Base-by-base conservation (phyloP, 139 green algal genomes). In the Limnomonas spitsbergensis region DNA sequence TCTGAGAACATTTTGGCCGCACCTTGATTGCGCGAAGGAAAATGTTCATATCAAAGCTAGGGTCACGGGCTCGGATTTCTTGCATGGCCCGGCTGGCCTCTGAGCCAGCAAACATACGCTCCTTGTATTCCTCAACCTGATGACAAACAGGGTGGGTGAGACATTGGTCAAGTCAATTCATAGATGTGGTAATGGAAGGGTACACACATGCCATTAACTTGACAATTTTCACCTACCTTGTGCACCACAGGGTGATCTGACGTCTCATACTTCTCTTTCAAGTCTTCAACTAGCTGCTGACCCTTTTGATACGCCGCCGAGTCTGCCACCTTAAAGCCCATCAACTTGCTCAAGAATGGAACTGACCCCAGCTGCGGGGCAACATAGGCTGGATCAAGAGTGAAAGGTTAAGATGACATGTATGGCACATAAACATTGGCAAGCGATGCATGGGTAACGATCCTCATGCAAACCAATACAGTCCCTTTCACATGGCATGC, bases 211-310 rank as follows among this genome's bases (percentile, higher is more conserved):
- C n/a, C n/a, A n/a, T n/a, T n/a, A n/a, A n/a, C n/a, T n/a, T n/a
- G n/a, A n/a, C n/a, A n/a, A n/a, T n/a, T n/a, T n/a, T n/a, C n/a
- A n/a, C 27, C 92, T 77, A 98, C 90, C 78, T 93, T 89, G 82
- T 98, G 93, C 72, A 98, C 94, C 56, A 95, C 82, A 31, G 93
- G 88, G 53, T 92, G 95, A 84, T 98, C 94, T 53, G 80, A 93
- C 2, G 94, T 98, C 73, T 98, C 95, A 87, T 95, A 98, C 32
- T 90, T 89, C 70, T 98, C 92, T 27, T 90, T 83, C 24, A 98
- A 40, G 76, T 94, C 90, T 47, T 97, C 95, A 7, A 88, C 86
- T 36, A 95, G 32, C 78, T 98, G 90, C 66, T 85, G 76, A 0
- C 87, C 90, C 79, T 90, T 90, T 37, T 84, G 78, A 38, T 75